These are phyloP conservation scores for Globisporangium yorkense DNA, from an alignment of 352 stramenopile species.

Conservation along the genomic window DNA sequence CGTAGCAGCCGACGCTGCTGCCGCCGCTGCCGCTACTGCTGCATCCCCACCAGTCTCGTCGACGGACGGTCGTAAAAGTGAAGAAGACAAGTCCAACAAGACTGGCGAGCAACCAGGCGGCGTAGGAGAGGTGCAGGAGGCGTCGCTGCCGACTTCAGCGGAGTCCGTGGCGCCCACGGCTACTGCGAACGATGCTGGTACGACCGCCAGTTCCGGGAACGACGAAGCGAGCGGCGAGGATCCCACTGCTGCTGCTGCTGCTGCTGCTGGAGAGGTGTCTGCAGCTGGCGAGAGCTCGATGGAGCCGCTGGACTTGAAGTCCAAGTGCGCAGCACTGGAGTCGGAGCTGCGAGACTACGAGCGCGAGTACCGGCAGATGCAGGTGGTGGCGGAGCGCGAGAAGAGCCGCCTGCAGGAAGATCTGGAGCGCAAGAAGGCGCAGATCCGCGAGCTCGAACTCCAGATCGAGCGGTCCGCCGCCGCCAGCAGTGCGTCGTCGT, in stretches of 20 bases:
- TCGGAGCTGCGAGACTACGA: slow-evolving; percentile 64
- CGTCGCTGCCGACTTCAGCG: background rate
- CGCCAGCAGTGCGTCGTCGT: slow-evolving; percentile 11
- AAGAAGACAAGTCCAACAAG: slow-evolving; percentile 17
- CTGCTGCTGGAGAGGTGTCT: slow-evolving; percentile 5
- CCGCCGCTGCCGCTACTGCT: background rate
- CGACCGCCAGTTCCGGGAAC: background rate
- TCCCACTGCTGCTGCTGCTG: background rate
- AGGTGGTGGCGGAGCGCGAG: slow-evolving; percentile 46
- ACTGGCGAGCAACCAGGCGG: slow-evolving; percentile 7
- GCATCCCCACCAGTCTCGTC: background rate
- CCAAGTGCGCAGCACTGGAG: slow-evolving; percentile 47
- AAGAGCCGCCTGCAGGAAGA: slow-evolving; percentile 61
- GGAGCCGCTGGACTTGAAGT: slow-evolving; percentile 42
- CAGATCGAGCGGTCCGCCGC: slow-evolving; percentile 32
- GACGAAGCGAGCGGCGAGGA: background rate
- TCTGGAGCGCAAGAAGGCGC: slow-evolving; percentile 50
- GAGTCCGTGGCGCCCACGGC: background rate
- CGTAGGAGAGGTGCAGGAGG: background rate
- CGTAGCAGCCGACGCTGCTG: slow-evolving; percentile 19
- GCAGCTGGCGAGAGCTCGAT: slow-evolving; percentile 31
- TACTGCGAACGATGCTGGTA: background rate
- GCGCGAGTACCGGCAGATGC: slow-evolving; percentile 57
- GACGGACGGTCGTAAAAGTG: slow-evolving; percentile 20
- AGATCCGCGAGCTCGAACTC: slow-evolving; percentile 61